Evolutionary conservation across 768 basidiomycete genomes (phyloP), one percentile per base, ranked within the genome.

Genomic region (Lyophyllum semitale): DNA sequence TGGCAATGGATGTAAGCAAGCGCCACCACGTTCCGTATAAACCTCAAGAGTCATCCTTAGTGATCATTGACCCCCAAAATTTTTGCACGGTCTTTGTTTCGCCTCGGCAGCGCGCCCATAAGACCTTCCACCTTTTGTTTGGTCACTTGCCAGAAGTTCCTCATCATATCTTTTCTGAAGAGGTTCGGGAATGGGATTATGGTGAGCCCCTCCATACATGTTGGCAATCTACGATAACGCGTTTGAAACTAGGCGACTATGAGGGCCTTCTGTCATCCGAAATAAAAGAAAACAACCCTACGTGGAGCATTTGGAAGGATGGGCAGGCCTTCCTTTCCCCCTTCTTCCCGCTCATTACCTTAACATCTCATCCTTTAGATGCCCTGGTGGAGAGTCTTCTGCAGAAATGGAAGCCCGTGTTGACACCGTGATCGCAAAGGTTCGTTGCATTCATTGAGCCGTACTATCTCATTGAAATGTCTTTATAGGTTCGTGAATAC

Each of bases 171-270:
- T 66, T 84, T 30, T 84, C 87, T 0, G 90, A 92, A 60, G 80
- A 84, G 22, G 86, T 75, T 23, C 77, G 84, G 40, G 93, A 95
- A 68, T 95, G 93, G 93, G 90, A 96, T 64, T 96, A 96, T 66
- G 86, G 80, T 77, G 13, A 27, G 17, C 23, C 30, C 18, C 45
- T 30, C 40, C n/a, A 12, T 3, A 27, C 17, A 25, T 8, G 15
- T 33, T 27, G n/a, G 8, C n/a, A 32, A 22, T 27, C 43, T 30
- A 29, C 20, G 37, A 45, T 44, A 15, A 37, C 45, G 2, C 1
- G 41, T 54, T n/a, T n/a, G n/a, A 37, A 40, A 51, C 64, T 53
- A 76, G 91, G 95, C 9, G 84, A 91, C 8, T 97, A 91, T 65
- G 95, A 96, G 67, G 95, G 94, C 5, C 81, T 95, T 38, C 68